Conservation (phyloP, 2,329 filamentous ascomycete species). For the Trichoderma gracile region DNA sequence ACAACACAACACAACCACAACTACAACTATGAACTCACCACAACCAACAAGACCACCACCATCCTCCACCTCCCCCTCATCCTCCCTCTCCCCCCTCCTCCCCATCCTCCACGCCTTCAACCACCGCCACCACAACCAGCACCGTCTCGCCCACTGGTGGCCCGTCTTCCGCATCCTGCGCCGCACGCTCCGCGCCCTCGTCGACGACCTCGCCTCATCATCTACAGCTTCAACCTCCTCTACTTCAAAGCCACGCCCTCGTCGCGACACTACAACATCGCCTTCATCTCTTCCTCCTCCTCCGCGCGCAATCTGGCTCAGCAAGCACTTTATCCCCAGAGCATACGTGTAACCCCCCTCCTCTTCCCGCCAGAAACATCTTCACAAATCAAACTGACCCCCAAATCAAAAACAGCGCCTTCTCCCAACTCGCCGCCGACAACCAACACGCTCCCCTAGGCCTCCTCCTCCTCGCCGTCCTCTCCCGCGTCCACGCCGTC, state of each 20-base stretch:
- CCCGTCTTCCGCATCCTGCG: constrained; percentile 69
- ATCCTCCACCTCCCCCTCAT: constrained; percentile 26
- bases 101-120: constrained; percentile 70
- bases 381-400: background rate
- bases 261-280: background rate
- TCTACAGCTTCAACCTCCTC: background rate
- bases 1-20: background rate
- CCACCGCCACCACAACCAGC: constrained; percentile 90
- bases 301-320: constrained; percentile 36
- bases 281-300: background rate
- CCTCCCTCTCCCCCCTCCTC: constrained; percentile 44
- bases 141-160: constrained; percentile 81
- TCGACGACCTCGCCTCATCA: constrained; percentile 29
- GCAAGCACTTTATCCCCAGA: constrained; percentile 36
- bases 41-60: background rate
- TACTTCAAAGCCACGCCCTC: background rate
- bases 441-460: constrained; percentile 72
- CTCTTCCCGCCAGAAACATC: background rate
- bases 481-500: constrained; percentile 59
- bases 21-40: background rate
- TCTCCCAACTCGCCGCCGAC: constrained; percentile 70
- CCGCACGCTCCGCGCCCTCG: constrained; percentile 61
- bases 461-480: constrained; percentile 63
- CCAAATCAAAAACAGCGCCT: constrained; percentile 47
- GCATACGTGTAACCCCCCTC: constrained; percentile 41